Base-by-base conservation (phyloP, 768 basidiomycete species). In the Lentinula raphanica region DNA sequence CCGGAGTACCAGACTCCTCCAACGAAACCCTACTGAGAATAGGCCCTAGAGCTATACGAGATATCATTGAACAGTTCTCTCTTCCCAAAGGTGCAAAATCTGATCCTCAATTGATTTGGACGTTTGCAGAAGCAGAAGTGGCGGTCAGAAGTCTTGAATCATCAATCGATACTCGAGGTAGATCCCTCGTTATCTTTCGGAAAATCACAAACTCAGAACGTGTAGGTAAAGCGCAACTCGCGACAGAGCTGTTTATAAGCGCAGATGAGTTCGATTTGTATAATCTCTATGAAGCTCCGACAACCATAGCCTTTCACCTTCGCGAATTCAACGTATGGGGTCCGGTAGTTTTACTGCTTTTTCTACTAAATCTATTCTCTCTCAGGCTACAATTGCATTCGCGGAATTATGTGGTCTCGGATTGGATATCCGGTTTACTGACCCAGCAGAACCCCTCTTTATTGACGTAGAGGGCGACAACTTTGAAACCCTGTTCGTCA, bases 51-150 rank as follows among this genome's bases (percentile, higher is more conserved):
- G 81, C 84, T 13, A 71, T 94, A 45, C 85, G 79, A 66, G 89
- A 90, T 63, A 83, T 93, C 68, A 79, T 92, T 21, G 92, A 93
- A 48, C 90, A 92, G 68, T 94, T 94, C 61, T 84, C 88, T 0
- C 71, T 81, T 21, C 74, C 82, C 11, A 84, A 81, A 61, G 83
- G 84, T 3, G 67, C 72, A 11, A 87, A 85, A 64, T 80, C 78
- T 11, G 92, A 94, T 62, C 88, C 90, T 28, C 87, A 90, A 65
- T 78, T 94, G 17, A 79, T 89, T 4, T 94, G 92, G 92, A 81
- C 73, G n/a, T 92, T 94, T 65, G 79, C 77, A 19, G 80, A 85
- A 51, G 71, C 74, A 0, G 87, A 92, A 42, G 85, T 92, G 2
- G 75, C 77, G 23, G 79, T 93, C 27, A 85, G 80, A 64, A 92